Evolutionary conservation across 192 early-diverging fungal genomes (phyloP), one percentile per base, ranked within the genome.

Genomic region (Bifiguratus adelaidae): DNA sequence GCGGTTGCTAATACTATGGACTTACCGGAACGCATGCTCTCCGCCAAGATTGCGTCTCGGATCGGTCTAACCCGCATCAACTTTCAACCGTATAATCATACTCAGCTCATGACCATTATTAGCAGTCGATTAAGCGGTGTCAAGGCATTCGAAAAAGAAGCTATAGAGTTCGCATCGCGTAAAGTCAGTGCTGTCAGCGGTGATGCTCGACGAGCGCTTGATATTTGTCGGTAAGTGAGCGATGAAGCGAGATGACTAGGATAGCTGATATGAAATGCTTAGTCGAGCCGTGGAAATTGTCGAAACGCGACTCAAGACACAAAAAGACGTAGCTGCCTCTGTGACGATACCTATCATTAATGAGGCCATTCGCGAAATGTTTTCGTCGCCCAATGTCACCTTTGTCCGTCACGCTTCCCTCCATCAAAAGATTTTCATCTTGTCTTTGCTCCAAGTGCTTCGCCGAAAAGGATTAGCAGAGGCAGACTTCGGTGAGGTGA

Each of bases 1-100:
- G 94, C 94, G 0, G 83, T 99, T 43, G 95, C 96, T 27, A 99
- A 99, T 60, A 96, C 93, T 0, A 99, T 99, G 91, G 92, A 97
- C 53, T 61, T 99, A 15, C 94, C 94, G 0, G 94, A 97, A 52
- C 76, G 92, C 40, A 77, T 94, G 70, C 70, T 94, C 18, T 70
- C 75, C 4, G 89, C 92, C 60, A 89, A 89, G 55, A 81, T 96
- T 15, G 85, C 91, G 2, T 91, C 88, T 65, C 76, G 94, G 4
- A 50, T 99, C 30, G 94, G 88, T 78, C 58, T 93, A 21, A 88
- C 81, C 4, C 68, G 93, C 35, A 89, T 97, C 47, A 89, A 89
- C 42, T 99, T 99, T 63, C 75, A 86, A 44, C 82, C 96, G 5
- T 99, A 99, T 56, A 85, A 78, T 0, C 78, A 88, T 47, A 61